phyloP scores from a whole-genome alignment of 441 rosid species.

The Eutrema salsugineum region DNA sequence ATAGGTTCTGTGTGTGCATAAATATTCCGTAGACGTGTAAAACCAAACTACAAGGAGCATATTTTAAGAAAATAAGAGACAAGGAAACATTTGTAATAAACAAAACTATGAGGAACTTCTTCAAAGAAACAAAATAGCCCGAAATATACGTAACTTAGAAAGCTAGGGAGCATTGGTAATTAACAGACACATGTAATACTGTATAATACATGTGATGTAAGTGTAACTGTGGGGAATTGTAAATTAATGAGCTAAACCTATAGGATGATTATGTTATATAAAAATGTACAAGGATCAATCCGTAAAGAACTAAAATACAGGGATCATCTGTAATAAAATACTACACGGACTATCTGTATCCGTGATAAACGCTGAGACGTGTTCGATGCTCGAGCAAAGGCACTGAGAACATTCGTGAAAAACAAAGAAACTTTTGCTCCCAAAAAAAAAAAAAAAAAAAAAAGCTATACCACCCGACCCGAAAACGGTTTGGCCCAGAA shows the following conservation, averaged over 20 bases:
- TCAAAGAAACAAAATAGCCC: background rate
- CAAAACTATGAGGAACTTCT: background rate
- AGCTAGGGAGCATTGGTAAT: background rate
- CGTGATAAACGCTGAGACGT: background rate
- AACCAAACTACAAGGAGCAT: background rate
- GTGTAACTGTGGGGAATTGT: no score
- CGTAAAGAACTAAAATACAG: background rate
- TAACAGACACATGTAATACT: background rate
- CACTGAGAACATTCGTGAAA: background rate
- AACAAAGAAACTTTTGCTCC: no score
- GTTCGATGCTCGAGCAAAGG: background rate
- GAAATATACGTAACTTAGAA: background rate
- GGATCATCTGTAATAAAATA: background rate
- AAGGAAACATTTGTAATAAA: background rate
- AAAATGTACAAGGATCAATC: background rate
- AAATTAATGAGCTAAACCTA: no score
- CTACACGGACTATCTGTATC: background rate
- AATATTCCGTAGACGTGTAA: background rate
- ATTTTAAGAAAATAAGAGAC: background rate
- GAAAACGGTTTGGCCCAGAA: background rate
- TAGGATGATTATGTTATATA: background rate
- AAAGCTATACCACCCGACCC: constrained; percentile 2
- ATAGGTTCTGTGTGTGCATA: constrained; percentile 11
- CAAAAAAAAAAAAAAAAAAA: background rate
- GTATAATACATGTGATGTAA: no score